phyloP scores from a whole-genome alignment of 192 early-diverging fungal species.

The Allomyces macrogynus region DNA sequence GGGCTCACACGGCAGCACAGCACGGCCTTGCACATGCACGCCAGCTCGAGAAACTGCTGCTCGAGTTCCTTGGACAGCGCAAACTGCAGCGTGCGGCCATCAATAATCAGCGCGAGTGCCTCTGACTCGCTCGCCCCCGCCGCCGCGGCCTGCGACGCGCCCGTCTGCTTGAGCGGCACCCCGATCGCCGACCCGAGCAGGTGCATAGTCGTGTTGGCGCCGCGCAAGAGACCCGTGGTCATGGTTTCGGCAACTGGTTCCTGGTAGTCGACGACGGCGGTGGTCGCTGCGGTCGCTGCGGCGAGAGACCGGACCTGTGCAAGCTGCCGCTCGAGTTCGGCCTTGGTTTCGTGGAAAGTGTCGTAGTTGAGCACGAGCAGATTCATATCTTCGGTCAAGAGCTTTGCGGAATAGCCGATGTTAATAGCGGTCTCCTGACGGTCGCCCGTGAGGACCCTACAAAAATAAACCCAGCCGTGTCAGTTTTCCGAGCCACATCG shows the following conservation, averaged over 20 bases:
- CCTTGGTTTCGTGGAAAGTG: constrained; percentile 74
- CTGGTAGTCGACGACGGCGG: too few relatives aligned
- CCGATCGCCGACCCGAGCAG: neutral
- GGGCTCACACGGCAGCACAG: constrained; percentile 97
- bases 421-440: constrained; percentile 98
- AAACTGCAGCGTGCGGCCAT: constrained; percentile 78
- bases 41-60: constrained; percentile 63
- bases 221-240: too few relatives aligned
- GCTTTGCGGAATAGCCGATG: constrained; percentile 91
- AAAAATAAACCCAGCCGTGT: neutral
- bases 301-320: neutral
- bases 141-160: neutral
- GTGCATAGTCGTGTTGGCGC: too few relatives aligned
- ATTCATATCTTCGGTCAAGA: constrained; percentile 90
- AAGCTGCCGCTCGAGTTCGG: neutral
- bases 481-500: neutral
- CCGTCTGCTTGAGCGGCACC: neutral
- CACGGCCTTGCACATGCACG: constrained; percentile 81
- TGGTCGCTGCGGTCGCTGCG: too few relatives aligned
- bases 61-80: constrained; percentile 74
- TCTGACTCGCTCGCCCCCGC: constrained; percentile 19
- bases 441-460: constrained; percentile 83
- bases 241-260: too few relatives aligned
- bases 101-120: constrained; percentile 82
- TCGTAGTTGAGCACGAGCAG: constrained; percentile 81